Evolutionary conservation across 139 green algal genomes (phyloP), one percentile per base, ranked within the genome.

Genomic region (Chlorella vulgaris): DNA sequence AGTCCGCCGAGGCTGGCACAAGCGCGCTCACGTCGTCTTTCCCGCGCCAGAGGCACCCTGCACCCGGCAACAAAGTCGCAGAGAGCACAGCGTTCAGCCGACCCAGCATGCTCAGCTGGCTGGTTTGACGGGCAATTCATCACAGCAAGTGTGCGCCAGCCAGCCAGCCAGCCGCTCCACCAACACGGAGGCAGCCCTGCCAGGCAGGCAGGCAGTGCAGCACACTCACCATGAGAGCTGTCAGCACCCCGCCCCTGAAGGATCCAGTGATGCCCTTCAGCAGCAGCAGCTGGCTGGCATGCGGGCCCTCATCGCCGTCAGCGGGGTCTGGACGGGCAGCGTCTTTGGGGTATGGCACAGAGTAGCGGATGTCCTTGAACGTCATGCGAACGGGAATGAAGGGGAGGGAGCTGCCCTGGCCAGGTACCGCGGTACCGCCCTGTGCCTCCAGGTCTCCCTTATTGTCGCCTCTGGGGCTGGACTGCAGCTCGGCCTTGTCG

Each of bases 1-100:
- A n/a, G n/a, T n/a, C n/a, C n/a, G n/a, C n/a, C n/a, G n/a, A n/a
- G n/a, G n/a, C n/a, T n/a, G n/a, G n/a, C n/a, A n/a, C n/a, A n/a
- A n/a, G n/a, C n/a, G n/a, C n/a, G n/a, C 86, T 24, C 91, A 76
- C 38, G 88, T 91, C 35, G 87, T 92, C 80, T 92, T 92, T 39
- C 88, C 88, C 6, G 88, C 88, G 24, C 88, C 88, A 13, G 82
- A 83, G 47, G 77, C 84, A 22, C 88, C n/a, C n/a, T n/a, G n/a
- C n/a, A n/a, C n/a, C n/a, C n/a, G n/a, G n/a, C n/a, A n/a, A n/a
- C n/a, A n/a, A n/a, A n/a, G n/a, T n/a, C n/a, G n/a, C n/a, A n/a
- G n/a, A n/a, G n/a, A n/a, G n/a, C n/a, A n/a, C n/a, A n/a, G n/a
- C n/a, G n/a, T n/a, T n/a, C n/a, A n/a, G n/a, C n/a, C n/a, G n/a